Conservation (phyloP, 306 rosid genomes). For the Cucumis hystrix region DNA sequence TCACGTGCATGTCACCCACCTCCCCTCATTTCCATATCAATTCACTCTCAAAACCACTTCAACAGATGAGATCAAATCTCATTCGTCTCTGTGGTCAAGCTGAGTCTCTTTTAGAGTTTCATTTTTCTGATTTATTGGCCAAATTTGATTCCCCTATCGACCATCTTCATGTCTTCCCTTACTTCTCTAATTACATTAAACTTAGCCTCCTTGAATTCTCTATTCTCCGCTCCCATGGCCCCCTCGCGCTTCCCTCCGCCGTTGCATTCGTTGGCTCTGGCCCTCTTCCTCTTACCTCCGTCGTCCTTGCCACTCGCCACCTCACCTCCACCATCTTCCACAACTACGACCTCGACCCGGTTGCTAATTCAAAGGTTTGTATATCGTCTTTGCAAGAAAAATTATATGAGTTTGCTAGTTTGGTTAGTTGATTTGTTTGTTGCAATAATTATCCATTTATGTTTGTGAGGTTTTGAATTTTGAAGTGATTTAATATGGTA, state of each 20-base stretch:
- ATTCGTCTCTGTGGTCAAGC: constrained; percentile 62
- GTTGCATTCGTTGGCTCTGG: constrained; percentile 86
- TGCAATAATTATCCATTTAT: too few species aligned
- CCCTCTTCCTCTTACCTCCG: constrained; percentile 78
- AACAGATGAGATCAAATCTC: constrained; percentile 41
- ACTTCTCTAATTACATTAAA: constrained; percentile 63
- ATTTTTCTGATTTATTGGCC: constrained; percentile 42
- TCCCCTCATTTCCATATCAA: constrained; percentile 44
- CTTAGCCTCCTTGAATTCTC: constrained; percentile 61
- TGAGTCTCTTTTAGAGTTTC: constrained; percentile 54
- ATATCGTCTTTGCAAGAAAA: background rate
- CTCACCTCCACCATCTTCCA: constrained; percentile 41
- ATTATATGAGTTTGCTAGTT: background rate
- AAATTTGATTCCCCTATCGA: constrained; percentile 31
- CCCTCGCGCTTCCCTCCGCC: constrained; percentile 19
- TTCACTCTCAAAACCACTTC: constrained; percentile 22
- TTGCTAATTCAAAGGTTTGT: constrained; percentile 37
- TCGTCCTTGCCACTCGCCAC: constrained; percentile 64
- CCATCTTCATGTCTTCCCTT: constrained; percentile 58
- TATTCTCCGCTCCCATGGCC: constrained; percentile 36
- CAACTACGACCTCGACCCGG: constrained; percentile 57
- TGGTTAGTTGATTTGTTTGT: too few species aligned
- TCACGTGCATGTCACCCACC: constrained; percentile 61
- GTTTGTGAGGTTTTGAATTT: too few species aligned
- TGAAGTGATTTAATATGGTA: too few species aligned